Conservation (phyloP, 495 filamentous ascomycete genomes). For the Penicillium verhagenii region DNA sequence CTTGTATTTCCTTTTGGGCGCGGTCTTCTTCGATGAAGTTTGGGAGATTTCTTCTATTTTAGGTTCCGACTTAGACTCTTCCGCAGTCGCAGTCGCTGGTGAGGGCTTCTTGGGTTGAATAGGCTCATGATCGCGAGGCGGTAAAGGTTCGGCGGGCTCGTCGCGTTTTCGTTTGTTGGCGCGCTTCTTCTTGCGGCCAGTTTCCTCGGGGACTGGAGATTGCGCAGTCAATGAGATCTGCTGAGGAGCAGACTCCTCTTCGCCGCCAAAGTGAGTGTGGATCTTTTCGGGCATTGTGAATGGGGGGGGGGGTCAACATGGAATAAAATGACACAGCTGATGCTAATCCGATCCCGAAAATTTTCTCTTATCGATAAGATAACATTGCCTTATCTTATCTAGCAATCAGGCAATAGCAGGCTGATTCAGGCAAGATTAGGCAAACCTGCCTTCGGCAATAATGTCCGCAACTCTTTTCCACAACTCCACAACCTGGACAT, state of each 20-base stretch:
- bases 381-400: neutral
- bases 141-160: constrained; percentile 14
- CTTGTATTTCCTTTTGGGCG: constrained; percentile 6
- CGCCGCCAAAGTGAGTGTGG: constrained; percentile 23
- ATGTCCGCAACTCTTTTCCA: too few species aligned
- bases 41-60: neutral
- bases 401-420: too few species aligned
- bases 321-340: neutral
- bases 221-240: neutral
- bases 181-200: constrained; percentile 26
- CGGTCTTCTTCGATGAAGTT: neutral
- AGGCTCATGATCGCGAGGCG: constrained; percentile 4
- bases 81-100: neutral
- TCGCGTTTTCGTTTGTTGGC: constrained; percentile 49
- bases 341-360: constrained; percentile 18
- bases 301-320: constrained; percentile 9
- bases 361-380: constrained; percentile 25
- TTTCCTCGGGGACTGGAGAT: constrained; percentile 17
- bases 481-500: neutral
- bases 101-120: neutral
- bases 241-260: constrained; percentile 13
- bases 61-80: neutral
- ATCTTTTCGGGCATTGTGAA: constrained; percentile 51
- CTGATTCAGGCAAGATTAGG: too few species aligned
- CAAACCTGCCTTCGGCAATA: too few species aligned